phyloP scores from a whole-genome alignment of 257 asterid species.

The Ilex aquifolium region DNA sequence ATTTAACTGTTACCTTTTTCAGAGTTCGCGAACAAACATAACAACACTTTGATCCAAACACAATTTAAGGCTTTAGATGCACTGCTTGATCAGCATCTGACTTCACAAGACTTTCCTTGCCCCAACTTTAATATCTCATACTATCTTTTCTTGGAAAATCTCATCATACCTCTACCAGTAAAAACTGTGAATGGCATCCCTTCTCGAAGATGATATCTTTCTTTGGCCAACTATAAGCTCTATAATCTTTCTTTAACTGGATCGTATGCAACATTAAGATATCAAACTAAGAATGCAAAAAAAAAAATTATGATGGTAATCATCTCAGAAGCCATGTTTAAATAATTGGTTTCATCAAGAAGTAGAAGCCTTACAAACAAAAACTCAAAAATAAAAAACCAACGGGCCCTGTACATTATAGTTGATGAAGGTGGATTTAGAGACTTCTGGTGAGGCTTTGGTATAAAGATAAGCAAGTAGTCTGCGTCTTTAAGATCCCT shows the following conservation, averaged over 20 bases:
- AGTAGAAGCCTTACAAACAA: constrained; percentile 17
- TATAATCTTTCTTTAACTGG: constrained; percentile 13
- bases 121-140: constrained; percentile 43
- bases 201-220: too few species aligned
- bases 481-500: constrained; percentile 49
- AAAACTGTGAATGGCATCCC: too few species aligned
- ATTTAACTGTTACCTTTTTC: constrained; percentile 71
- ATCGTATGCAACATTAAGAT: constrained; percentile 62
- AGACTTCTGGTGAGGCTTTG: constrained; percentile 44
- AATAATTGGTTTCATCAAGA: neutral
- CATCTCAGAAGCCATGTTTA: constrained; percentile 5
- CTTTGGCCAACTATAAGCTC: too few species aligned
- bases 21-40: constrained; percentile 53
- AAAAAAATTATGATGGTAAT: constrained; percentile 31
- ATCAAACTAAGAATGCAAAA: constrained; percentile 29
- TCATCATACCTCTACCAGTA: too few species aligned
- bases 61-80: constrained; percentile 61
- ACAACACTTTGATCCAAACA: constrained; percentile 54
- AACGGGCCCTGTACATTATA: constrained; percentile 32
- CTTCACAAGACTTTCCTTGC: constrained; percentile 45
- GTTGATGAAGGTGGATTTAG: constrained; percentile 38
- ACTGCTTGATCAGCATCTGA: constrained; percentile 68
- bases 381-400: constrained; percentile 24
- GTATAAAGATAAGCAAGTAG: constrained; percentile 25
- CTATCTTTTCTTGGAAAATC: constrained; percentile 18